A percentile compares a stretch with the other conserved stretches of the same genome.
phyloP scores from a whole-genome alignment of 1,284 basidiomycete species.

The Meripilus lineatus region DNA sequence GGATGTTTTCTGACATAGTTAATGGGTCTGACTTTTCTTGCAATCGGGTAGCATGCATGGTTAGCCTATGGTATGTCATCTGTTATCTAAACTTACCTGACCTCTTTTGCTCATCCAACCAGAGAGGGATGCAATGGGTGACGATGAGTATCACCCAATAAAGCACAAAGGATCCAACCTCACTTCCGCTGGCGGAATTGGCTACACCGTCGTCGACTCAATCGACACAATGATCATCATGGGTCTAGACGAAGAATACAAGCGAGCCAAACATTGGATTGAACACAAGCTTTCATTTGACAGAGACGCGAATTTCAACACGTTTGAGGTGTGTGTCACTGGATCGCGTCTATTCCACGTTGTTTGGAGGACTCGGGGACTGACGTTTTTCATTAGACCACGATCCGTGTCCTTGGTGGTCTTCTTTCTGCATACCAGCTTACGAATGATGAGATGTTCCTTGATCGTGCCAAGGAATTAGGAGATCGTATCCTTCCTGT shows the following conservation, averaged over 20 bases:
- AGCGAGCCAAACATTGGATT: slow-evolving; percentile 78
- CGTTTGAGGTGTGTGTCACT: slow-evolving; percentile 88
- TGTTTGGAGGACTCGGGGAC: background rate
- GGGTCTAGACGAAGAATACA: slow-evolving; percentile 78
- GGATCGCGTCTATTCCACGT: background rate
- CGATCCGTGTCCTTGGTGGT: slow-evolving; percentile 79
- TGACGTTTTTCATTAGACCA: slow-evolving; percentile 51
- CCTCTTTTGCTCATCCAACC: slow-evolving; percentile 23
- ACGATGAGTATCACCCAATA: slow-evolving; percentile 87
- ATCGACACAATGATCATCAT: slow-evolving; percentile 87
- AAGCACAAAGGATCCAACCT: slow-evolving; percentile 72
- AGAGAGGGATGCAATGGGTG: slow-evolving; percentile 87
- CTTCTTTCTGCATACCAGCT: slow-evolving; percentile 83
- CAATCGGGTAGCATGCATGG: slow-evolving; percentile 64
- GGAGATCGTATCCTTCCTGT: slow-evolving; percentile 83
- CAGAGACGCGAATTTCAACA: slow-evolving; percentile 78
- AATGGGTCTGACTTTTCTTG: background rate
- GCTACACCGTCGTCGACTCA: slow-evolving; percentile 81
- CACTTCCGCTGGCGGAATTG: slow-evolving; percentile 71
- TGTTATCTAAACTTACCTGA: slow-evolving; percentile 6
- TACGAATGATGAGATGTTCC: slow-evolving; percentile 61
- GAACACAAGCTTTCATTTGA: slow-evolving; percentile 70
- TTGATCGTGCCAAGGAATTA: slow-evolving; percentile 75
- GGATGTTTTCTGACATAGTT: background rate
- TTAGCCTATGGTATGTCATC: slow-evolving; percentile 61